These are phyloP conservation scores for Acer negundo DNA, from an alignment of 345 rosid species.

Conservation along the genomic window DNA sequence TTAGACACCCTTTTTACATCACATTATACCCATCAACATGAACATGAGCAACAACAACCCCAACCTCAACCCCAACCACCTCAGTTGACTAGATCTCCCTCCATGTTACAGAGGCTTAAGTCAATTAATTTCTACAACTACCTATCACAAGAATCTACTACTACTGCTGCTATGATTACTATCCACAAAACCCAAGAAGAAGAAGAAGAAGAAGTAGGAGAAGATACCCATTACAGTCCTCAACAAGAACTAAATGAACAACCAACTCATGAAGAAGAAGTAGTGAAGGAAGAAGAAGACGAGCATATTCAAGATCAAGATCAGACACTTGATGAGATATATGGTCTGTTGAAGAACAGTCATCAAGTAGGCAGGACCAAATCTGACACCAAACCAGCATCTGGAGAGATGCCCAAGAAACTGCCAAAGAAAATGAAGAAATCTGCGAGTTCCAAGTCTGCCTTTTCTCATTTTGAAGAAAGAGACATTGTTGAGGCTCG, in stretches of 20 bases:
- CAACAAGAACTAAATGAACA: slow-evolving; percentile 7
- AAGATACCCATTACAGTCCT: slow-evolving; percentile 18
- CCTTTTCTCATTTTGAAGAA: slow-evolving; percentile 59
- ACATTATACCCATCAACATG: slow-evolving; percentile 20
- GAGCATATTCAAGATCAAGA: slow-evolving; percentile 34
- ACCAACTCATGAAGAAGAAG: neutral
- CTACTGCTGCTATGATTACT: neutral
- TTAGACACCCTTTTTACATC: slow-evolving; percentile 38
- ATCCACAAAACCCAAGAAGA: neutral
- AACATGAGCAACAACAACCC: slow-evolving; percentile 11
- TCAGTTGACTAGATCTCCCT: slow-evolving; percentile 57
- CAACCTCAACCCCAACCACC: slow-evolving; percentile 25
- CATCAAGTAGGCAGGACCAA: slow-evolving; percentile 40
- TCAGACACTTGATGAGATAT: slow-evolving; percentile 54
- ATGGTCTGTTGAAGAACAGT: slow-evolving; percentile 42
- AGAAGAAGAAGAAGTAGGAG: neutral
- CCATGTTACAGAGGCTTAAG: slow-evolving; percentile 61
- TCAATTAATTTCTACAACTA: slow-evolving; percentile 61
- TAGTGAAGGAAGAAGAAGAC: slow-evolving; percentile 19
- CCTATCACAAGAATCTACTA: slow-evolving; percentile 50
- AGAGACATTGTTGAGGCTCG: slow-evolving; percentile 52
- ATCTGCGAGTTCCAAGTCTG: slow-evolving; percentile 71
- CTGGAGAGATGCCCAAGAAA: slow-evolving; percentile 54
- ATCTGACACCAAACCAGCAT: slow-evolving; percentile 64
- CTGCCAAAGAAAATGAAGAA: slow-evolving; percentile 78